Conservation (phyloP, 176 grass and related monocot genomes). For the Coix lacrymajobi region DNA sequence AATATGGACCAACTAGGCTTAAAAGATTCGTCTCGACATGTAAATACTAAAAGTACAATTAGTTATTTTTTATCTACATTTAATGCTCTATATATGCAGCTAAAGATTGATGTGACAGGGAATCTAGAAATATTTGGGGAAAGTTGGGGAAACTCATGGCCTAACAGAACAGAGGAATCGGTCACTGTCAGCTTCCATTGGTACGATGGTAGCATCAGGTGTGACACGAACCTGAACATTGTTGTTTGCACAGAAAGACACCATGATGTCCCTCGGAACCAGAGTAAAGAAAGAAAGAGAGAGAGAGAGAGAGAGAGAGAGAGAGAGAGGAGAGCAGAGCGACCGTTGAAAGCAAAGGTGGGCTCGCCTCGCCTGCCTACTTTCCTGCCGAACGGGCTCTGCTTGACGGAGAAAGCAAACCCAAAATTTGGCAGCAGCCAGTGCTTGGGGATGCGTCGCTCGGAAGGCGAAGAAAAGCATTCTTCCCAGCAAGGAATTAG, state of each 20-base stretch:
- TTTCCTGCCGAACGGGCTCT: not conserved
- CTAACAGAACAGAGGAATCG: not conserved
- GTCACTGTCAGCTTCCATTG: not conserved
- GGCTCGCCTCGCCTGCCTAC: too few species aligned
- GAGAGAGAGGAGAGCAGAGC: not conserved
- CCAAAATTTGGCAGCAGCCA: not conserved
- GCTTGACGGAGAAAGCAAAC: not conserved
- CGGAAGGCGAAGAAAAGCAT: conserved; percentile 27
- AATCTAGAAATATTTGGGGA: too few species aligned
- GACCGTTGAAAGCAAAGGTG: conserved; percentile 15
- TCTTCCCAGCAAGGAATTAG: not conserved
- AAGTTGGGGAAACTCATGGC: too few species aligned
- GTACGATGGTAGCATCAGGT: too few species aligned
- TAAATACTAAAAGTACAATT: too few species aligned
- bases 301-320: too few species aligned
- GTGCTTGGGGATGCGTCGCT: not conserved
- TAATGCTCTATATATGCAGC: too few species aligned
- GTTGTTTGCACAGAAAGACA: not conserved
- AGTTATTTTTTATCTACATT: too few species aligned
- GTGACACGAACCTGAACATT: not conserved
- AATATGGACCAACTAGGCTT: too few species aligned
- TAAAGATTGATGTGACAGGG: too few species aligned
- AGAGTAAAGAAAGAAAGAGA: not conserved
- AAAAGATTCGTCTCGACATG: too few species aligned
- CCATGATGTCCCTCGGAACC: not conserved